Evolutionary conservation across 1,284 basidiomycete species (phyloP), one percentile per base, ranked within the genome.

Genomic region (Veloporphyrellus conicus): DNA sequence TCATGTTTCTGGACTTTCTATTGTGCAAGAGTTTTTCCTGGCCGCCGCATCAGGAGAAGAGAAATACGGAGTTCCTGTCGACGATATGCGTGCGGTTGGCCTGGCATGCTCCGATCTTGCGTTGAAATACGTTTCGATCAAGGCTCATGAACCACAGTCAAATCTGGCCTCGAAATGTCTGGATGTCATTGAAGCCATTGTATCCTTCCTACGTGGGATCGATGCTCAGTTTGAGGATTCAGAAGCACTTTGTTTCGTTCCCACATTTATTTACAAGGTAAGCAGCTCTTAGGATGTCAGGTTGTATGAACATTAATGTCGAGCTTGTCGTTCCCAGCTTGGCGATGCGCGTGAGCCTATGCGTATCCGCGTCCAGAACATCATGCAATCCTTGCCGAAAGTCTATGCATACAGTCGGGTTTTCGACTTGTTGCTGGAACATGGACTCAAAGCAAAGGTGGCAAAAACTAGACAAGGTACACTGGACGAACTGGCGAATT

Each of bases 91-190:
- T 58, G 78, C 78, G 25, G 73, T 90, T n/a, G 84, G 91, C 48
- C 62, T 95, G 23, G 90, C 92, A 27, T 98, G 95, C 65, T 82
- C 91, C 39, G 96, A 99, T 66, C 74, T 99, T 29, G 81, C 91
- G 3, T 74, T 99, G 63, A 98, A 98, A 76, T 99, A 99, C 60
- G 80, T 88, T 16, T 94, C 93, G 1, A 79, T 99, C 55, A 89
- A 93, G 54, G 78, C 89, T 34, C 85, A 95, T 55, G 91, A 96
- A 66, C 90, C 94, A 48, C 95, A 96, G 65, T 93, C 95, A 6
- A 96, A 93, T 62, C 74, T 98, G 20, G 79, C 87, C 10, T 82
- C 90, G 41, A 91, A 90, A 66, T 94, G 92, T 61, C 71, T 99
- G 54, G 96, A 99, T 53, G 81, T 93, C 22, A 76, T 95, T 20